A percentile compares a stretch with the other conserved stretches of the same genome.
These are phyloP conservation scores for Leucoagaricus sp. DNA, from an alignment of 1,284 basidiomycete species.

Conservation along the genomic window DNA sequence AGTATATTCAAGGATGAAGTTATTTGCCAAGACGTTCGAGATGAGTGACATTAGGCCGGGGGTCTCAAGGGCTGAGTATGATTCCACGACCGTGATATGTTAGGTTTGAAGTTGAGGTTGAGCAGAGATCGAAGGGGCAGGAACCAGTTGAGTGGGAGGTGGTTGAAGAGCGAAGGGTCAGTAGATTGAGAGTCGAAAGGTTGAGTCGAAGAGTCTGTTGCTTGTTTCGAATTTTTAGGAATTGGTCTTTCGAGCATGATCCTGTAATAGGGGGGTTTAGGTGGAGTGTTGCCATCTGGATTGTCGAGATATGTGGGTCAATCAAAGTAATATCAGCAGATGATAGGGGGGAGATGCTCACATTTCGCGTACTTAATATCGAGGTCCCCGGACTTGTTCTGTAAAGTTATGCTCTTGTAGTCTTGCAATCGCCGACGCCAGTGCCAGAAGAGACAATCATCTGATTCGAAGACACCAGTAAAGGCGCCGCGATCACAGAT, in stretches of 20 bases:
- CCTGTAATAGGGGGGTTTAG: not conserved
- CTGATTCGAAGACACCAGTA: conserved; percentile 32
- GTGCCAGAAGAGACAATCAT: conserved; percentile 19
- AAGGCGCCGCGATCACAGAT: conserved; percentile 41
- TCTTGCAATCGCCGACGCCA: conserved; percentile 9
- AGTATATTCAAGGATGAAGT: no score
- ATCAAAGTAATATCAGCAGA: not conserved
- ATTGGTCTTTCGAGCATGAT: not conserved
- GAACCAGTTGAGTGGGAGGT: not conserved
- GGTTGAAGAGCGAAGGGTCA: not conserved
- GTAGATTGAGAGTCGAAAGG: not conserved
- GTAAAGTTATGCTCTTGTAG: not conserved
- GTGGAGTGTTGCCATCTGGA: conserved; percentile 3
- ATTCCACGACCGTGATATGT: not conserved
- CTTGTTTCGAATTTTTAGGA: not conserved
- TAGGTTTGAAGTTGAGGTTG: not conserved
- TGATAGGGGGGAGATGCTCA: not conserved
- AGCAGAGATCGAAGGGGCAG: not conserved
- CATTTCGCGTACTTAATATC: conserved; percentile 10
- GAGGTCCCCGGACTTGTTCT: conserved; percentile 12
- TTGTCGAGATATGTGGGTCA: not conserved
- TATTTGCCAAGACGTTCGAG: no score
- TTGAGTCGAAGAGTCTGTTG: not conserved
- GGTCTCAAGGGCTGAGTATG: not conserved
- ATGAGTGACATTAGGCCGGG: no score